These are phyloP conservation scores for Medicago ruthenica DNA, from an alignment of 306 rosid species.

Conservation along the genomic window DNA sequence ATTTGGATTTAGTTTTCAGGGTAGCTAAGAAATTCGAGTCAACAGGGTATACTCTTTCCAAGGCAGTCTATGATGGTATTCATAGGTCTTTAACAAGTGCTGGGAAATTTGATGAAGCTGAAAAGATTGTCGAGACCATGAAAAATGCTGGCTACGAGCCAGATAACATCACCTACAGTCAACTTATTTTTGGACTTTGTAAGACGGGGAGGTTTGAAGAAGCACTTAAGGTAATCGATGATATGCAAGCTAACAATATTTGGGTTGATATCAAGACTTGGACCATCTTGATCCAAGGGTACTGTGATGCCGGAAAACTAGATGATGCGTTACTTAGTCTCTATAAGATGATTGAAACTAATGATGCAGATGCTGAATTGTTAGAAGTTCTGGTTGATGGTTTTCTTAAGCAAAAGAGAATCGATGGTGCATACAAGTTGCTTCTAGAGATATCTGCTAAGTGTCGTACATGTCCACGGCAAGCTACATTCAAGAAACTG, in stretches of 20 bases:
- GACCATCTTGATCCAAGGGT: slow-evolving; percentile 88
- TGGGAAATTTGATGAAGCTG: slow-evolving; percentile 77
- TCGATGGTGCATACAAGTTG: slow-evolving; percentile 70
- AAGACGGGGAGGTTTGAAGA: slow-evolving; percentile 67
- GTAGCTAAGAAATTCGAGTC: slow-evolving; percentile 74
- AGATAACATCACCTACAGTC: slow-evolving; percentile 86
- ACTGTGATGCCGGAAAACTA: slow-evolving; percentile 68
- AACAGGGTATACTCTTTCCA: slow-evolving; percentile 58
- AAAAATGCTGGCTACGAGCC: slow-evolving; percentile 72
- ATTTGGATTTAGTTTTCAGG: slow-evolving; percentile 69
- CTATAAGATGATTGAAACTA: slow-evolving; percentile 67
- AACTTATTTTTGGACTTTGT: slow-evolving; percentile 76
- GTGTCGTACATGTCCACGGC: slow-evolving; percentile 70
- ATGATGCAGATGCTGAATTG: slow-evolving; percentile 63
- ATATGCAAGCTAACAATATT: slow-evolving; percentile 59
- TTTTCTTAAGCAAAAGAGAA: slow-evolving; percentile 56
- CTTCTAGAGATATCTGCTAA: slow-evolving; percentile 58
- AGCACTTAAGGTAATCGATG: slow-evolving; percentile 67
- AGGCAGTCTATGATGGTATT: slow-evolving; percentile 75
- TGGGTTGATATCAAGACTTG: slow-evolving; percentile 66
- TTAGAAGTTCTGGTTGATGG: slow-evolving; percentile 71
- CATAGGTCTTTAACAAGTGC: slow-evolving; percentile 77
- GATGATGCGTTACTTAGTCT: slow-evolving; percentile 66
- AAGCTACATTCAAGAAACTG: slow-evolving; percentile 72
- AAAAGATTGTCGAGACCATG: slow-evolving; percentile 59